Percentiles rank a stretch among this genome's conserved stretches.
Evolutionary conservation across 2,329 filamentous ascomycete species (phyloP).

Genomic region (Pseudogymnoascus sp.): DNA sequence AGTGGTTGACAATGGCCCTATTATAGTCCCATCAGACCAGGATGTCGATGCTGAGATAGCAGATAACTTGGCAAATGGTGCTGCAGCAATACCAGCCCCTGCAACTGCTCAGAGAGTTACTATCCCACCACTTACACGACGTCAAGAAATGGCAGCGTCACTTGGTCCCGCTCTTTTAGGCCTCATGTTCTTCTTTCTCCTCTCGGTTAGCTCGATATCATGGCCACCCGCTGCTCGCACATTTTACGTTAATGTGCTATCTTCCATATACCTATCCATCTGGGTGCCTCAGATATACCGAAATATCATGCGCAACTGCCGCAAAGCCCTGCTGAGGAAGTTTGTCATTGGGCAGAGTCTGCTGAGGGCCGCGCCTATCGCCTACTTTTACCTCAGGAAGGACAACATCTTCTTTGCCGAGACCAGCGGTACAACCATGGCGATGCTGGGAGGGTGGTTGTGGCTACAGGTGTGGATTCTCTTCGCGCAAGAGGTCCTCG

Average conservation of each 20-base stretch:
- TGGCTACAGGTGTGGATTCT: constrained; percentile 79
- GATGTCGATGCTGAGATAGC: constrained; percentile 55
- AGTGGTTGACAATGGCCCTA: constrained; percentile 31
- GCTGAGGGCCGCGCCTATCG: constrained; percentile 69
- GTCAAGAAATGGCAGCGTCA: constrained; percentile 43
- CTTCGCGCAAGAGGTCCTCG: constrained; percentile 75
- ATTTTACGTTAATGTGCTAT: constrained; percentile 55
- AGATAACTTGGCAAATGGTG: constrained; percentile 28
- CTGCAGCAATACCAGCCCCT: constrained; percentile 18
- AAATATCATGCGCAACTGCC: constrained; percentile 84
- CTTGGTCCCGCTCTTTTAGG: constrained; percentile 50
- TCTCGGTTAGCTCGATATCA: constrained; percentile 52
- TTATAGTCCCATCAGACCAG: constrained; percentile 58
- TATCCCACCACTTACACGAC: constrained; percentile 15
- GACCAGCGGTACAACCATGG: constrained; percentile 59
- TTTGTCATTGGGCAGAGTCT: constrained; percentile 80
- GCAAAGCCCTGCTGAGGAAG: constrained; percentile 82
- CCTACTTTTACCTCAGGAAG: constrained; percentile 74
- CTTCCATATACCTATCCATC: constrained; percentile 75
- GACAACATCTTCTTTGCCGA: constrained; percentile 77
- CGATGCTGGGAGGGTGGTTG: constrained; percentile 65
- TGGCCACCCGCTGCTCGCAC: constrained; percentile 52
- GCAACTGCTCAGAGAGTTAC: constrained; percentile 25
- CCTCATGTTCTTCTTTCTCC: constrained; percentile 48
- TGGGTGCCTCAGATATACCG: constrained; percentile 90